Percentiles rank a stretch among this genome's conserved stretches.
phyloP scores from a whole-genome alignment of 495 filamentous ascomycete genomes.

The Penicillium arizonense region DNA sequence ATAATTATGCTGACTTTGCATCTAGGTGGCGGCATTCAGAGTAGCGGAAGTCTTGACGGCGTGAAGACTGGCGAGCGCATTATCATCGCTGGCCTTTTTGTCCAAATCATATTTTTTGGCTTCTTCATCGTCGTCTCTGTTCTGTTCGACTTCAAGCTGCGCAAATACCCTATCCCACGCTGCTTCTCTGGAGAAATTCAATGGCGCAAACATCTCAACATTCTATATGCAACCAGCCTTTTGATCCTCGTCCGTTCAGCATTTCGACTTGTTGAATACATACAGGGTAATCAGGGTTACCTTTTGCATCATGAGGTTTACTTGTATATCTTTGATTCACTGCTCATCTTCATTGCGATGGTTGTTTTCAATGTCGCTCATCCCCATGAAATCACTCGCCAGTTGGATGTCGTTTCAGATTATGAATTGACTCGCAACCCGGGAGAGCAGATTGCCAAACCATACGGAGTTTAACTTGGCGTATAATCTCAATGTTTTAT shows the following conservation, averaged over 20 bases:
- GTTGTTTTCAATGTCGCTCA: slow-evolving; percentile 40
- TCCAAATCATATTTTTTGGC: slow-evolving; percentile 38
- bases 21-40: slow-evolving; percentile 12
- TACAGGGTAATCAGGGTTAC: slow-evolving; percentile 49
- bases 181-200: slow-evolving; percentile 43
- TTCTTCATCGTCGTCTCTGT: slow-evolving; percentile 32
- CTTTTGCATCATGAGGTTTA: slow-evolving; percentile 51
- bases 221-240: slow-evolving; percentile 17
- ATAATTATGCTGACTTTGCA: background rate
- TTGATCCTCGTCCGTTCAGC: slow-evolving; percentile 58
- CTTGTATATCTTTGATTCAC: slow-evolving; percentile 59
- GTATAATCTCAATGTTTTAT: no score
- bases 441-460: background rate
- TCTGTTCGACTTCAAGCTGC: slow-evolving; percentile 32
- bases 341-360: slow-evolving; percentile 52
- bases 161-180: slow-evolving; percentile 20
- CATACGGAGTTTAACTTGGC: background rate
- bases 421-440: background rate
- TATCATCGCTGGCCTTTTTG: slow-evolving; percentile 35
- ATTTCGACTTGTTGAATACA: slow-evolving; percentile 60
- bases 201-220: background rate
- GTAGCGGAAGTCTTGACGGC: slow-evolving; percentile 10
- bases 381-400: slow-evolving; percentile 17
- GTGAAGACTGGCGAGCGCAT: slow-evolving; percentile 34
- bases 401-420: background rate